Conservation (phyloP, 192 early-diverging fungal species). For the Obelidium mucronatum region DNA sequence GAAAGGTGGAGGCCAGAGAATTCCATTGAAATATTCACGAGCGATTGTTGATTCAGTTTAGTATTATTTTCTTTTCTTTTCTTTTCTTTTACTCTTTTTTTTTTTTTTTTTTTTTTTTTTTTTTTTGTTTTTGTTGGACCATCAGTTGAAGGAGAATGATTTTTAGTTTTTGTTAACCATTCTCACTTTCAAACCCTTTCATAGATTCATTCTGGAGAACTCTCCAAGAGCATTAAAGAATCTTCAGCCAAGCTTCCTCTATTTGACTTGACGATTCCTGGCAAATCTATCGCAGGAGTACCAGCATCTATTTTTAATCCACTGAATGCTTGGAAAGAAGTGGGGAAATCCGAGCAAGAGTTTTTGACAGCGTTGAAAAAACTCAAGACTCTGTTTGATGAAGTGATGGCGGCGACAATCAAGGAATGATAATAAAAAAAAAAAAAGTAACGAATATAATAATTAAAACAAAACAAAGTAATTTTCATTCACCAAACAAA, state of each 20-base stretch:
- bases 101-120: no score
- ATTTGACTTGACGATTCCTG: constrained; percentile 88
- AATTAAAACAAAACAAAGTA: no score
- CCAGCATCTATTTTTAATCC: constrained; percentile 81
- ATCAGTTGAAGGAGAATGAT: neutral
- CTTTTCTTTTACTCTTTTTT: neutral
- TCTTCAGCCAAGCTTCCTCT: constrained; percentile 74
- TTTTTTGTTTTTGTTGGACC: no score
- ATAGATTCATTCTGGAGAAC: constrained; percentile 86
- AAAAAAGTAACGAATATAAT: no score
- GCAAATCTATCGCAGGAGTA: constrained; percentile 63
- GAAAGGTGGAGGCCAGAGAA: constrained; percentile 70
- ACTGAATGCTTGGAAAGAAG: constrained; percentile 67
- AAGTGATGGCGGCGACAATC: constrained; percentile 4
- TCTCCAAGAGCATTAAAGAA: constrained; percentile 56
- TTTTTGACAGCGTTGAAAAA: neutral
- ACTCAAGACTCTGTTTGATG: constrained; percentile 18
- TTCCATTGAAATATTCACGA: constrained; percentile 89
- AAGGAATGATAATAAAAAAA: neutral
- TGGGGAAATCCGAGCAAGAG: constrained; percentile 55
- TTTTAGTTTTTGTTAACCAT: no score
- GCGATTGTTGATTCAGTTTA: constrained; percentile 88
- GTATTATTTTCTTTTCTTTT: neutral
- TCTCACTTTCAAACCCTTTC: no score
- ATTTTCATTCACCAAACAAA: no score